Percentiles rank a stretch among this genome's conserved stretches.
Conservation (phyloP, 192 early-diverging fungal genomes). For the Allomyces macrogynus region DNA sequence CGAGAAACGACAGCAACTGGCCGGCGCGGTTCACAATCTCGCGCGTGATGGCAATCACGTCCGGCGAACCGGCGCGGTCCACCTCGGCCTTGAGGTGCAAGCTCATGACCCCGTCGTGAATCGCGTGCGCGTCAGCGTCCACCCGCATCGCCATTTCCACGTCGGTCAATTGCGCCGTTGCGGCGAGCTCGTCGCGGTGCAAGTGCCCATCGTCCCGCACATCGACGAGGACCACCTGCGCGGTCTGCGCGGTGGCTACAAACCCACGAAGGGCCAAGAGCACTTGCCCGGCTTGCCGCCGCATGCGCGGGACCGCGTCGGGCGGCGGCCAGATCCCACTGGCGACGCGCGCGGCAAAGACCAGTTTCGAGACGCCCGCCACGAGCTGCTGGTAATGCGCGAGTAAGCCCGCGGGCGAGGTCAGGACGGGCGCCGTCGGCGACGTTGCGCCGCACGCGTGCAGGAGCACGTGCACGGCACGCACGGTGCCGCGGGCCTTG, state of each 20-base stretch:
- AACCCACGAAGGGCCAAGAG: not conserved
- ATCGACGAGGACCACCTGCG: not conserved
- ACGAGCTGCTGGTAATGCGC: not conserved
- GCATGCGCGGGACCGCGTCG: slow-evolving; percentile 1
- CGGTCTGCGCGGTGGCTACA: not conserved
- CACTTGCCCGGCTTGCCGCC: not conserved
- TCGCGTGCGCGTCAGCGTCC: not conserved
- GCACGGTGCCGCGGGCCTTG: not conserved
- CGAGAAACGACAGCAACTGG: not conserved
- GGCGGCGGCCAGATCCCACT: not conserved
- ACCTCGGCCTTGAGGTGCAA: not conserved
- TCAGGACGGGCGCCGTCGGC: not conserved
- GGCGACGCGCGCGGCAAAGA: not conserved
- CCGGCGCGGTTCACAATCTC: not conserved
- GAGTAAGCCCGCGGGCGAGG: not conserved
- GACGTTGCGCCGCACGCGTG: not conserved
- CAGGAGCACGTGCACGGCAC: not conserved
- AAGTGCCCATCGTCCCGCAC: not conserved
- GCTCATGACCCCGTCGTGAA: not conserved
- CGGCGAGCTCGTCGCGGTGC: not conserved
- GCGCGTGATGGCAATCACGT: not conserved
- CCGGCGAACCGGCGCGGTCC: not conserved
- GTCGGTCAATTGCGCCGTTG: not conserved
- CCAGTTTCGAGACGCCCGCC: not conserved
- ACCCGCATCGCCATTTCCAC: not conserved